Conservation (phyloP, 2,329 filamentous ascomycete species). For the Didymella lethalis region DNA sequence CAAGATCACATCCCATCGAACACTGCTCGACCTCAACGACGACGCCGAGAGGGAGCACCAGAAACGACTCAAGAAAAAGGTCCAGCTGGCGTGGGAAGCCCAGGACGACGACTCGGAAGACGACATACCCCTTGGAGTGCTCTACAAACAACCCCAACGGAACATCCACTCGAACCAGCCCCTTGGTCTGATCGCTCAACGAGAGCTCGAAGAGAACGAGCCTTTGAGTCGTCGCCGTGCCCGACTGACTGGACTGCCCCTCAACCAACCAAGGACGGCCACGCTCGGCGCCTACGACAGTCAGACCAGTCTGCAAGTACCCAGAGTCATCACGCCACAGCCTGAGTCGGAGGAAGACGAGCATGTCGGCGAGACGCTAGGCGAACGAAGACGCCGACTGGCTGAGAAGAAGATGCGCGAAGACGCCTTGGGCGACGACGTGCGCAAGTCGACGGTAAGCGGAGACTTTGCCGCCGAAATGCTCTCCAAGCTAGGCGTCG, state of each 20-base stretch:
- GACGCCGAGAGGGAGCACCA: slow-evolving; percentile 85
- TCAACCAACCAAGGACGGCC: slow-evolving; percentile 28
- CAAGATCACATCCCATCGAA: slow-evolving; percentile 73
- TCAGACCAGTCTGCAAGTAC: slow-evolving; percentile 38
- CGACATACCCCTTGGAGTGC: slow-evolving; percentile 85
- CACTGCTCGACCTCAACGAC: slow-evolving; percentile 87
- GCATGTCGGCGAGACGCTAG: slow-evolving; percentile 69
- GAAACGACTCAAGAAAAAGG: slow-evolving; percentile 74
- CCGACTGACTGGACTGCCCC: slow-evolving; percentile 67
- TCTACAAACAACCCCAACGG: slow-evolving; percentile 64
- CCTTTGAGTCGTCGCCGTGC: slow-evolving; percentile 80
- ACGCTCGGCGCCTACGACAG: slow-evolving; percentile 32
- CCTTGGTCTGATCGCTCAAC: slow-evolving; percentile 78
- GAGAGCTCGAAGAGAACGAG: slow-evolving; percentile 91
- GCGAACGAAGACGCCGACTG: slow-evolving; percentile 70
- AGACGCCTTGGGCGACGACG: slow-evolving; percentile 50
- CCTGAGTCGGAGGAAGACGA: slow-evolving; percentile 47
- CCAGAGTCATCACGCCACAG: slow-evolving; percentile 39
- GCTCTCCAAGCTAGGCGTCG: slow-evolving; percentile 57
- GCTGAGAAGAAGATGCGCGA: slow-evolving; percentile 64
- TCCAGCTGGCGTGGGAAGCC: slow-evolving; percentile 92
- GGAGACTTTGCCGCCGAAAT: slow-evolving; percentile 74
- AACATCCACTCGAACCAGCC: slow-evolving; percentile 64
- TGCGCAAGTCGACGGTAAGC: slow-evolving; percentile 63
- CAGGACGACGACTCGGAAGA: slow-evolving; percentile 66